Evolutionary conservation across 768 basidiomycete genomes (phyloP).

Genomic region (Lactarius vividus): DNA sequence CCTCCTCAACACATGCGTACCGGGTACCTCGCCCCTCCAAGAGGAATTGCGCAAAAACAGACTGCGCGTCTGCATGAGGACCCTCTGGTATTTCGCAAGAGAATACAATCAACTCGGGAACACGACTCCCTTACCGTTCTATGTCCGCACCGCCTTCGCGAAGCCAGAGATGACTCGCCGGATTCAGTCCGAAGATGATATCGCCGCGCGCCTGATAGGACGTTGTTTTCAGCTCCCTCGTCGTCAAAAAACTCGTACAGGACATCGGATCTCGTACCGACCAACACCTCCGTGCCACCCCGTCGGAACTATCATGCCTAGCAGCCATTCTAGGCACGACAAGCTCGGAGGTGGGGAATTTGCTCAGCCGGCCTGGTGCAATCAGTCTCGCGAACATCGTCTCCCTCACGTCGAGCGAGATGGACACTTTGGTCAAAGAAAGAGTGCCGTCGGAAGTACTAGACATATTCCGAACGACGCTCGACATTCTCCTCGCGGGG

Average conservation of each 20-base stretch:
- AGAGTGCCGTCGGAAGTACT: too few species aligned
- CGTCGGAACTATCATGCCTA: too few species aligned
- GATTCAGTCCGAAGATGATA: not conserved
- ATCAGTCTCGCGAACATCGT: too few species aligned
- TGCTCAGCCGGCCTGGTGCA: too few species aligned
- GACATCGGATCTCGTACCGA: not conserved
- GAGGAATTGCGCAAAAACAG: conserved; percentile 5
- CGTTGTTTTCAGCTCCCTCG: conserved; percentile 2
- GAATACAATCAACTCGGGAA: not conserved
- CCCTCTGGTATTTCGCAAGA: conserved; percentile 14
- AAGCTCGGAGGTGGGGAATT: too few species aligned
- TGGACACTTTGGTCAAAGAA: too few species aligned
- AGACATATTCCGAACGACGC: too few species aligned
- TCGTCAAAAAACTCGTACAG: not conserved
- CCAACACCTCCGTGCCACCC: too few species aligned
- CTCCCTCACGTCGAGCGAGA: too few species aligned
- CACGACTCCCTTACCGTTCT: not conserved
- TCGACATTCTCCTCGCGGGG: too few species aligned
- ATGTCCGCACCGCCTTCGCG: conserved; percentile 5
- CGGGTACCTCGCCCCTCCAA: not conserved
- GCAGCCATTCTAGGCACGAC: too few species aligned
- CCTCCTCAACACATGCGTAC: conserved; percentile 10
- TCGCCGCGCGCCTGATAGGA: not conserved
- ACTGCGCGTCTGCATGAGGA: conserved; percentile 9
- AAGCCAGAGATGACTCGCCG: conserved; percentile 2